phyloP scores from a whole-genome alignment of 2,329 filamentous ascomycete species.

The Westerdykella aurantiaca region DNA sequence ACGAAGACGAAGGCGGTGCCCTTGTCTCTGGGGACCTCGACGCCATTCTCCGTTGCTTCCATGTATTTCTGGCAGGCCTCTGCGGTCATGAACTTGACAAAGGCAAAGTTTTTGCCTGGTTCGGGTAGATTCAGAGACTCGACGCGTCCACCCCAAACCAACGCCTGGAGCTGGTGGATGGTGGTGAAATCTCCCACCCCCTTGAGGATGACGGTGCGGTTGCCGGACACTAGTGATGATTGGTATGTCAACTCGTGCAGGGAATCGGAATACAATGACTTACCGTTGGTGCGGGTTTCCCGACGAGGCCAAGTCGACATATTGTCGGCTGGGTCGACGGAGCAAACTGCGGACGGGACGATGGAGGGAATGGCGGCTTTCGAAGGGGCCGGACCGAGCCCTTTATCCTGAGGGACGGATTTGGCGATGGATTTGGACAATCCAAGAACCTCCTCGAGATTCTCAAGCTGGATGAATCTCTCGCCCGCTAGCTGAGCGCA shows the following conservation, averaged over 20 bases:
- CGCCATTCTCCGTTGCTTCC: conserved; percentile 31
- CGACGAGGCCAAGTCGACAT: conserved; percentile 23
- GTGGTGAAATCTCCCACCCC: conserved; percentile 16
- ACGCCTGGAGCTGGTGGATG: conserved; percentile 27
- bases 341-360: neutral
- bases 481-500: conserved; percentile 17
- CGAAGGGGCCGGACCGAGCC: too few relatives aligned
- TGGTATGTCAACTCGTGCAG: conserved; percentile 6
- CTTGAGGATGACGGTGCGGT: conserved; percentile 25
- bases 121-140: conserved; percentile 26
- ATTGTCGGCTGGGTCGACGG: conserved; percentile 3
- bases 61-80: conserved; percentile 31
- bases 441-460: conserved; percentile 17
- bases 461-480: conserved; percentile 14
- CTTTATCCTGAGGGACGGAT: conserved; percentile 11
- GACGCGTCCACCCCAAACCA: conserved; percentile 36
- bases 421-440: conserved; percentile 18
- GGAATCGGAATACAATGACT: conserved; percentile 2
- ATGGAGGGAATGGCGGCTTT: too few relatives aligned
- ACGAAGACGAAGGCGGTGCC: conserved; percentile 24
- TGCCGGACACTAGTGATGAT: conserved; percentile 10
- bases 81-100: conserved; percentile 30
- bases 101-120: conserved; percentile 17
- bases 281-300: conserved; percentile 27
- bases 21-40: conserved; percentile 15